Base-by-base conservation (phyloP, 257 asterid genomes). In the Paraleonurus japonicus region DNA sequence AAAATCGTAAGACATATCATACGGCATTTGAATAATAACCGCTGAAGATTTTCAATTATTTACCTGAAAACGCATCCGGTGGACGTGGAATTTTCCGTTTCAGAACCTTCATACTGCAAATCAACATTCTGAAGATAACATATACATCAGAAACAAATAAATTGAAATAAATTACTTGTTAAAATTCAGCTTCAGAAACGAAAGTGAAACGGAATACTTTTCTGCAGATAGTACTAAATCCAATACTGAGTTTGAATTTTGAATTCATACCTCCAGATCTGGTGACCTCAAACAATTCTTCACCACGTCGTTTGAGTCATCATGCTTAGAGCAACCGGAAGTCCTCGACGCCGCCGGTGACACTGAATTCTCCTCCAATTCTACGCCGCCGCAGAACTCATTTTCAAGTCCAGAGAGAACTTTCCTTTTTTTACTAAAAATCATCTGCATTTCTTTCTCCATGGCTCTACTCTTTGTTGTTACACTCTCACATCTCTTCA, bases 231-330 rank as follows among this genome's bases (percentile, higher is more conserved):
- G 33, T 39, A 41, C 30, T 16, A 20, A 20, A 43, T 61, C 53
- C 65, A 43, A 62, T 63, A 26, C 55, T 1, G 50, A 67, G 33
- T 72, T 77, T 22, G 41, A 81, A 81, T 78, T 80, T 51, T 39
- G 68, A 53, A 65, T 24, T 30, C 26, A 79, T 67, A 85, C 92
- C 95, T 88, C 87, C 91, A 88, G 95, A 87, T 92, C 96, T 77
- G 82, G 60, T 12, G 87, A 75, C 74, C 83, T 70, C 81, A 63
- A 45, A 33, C 69, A 57, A 67, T 45, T 74, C 76, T 75, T 68
- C 11, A 32, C 76, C 23, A 47, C 88, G 73, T 76, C 85, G 75
- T 55, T 67, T 2, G 81, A 72, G 37, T 73, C 76, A 15, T 62
- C 84, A 55, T 68, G 53, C 55, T 72, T 61, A 4, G 33, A 41